These are phyloP conservation scores for Silene noctiflora DNA, from an alignment of 179 eudicot genomes.

Conservation along the genomic window DNA sequence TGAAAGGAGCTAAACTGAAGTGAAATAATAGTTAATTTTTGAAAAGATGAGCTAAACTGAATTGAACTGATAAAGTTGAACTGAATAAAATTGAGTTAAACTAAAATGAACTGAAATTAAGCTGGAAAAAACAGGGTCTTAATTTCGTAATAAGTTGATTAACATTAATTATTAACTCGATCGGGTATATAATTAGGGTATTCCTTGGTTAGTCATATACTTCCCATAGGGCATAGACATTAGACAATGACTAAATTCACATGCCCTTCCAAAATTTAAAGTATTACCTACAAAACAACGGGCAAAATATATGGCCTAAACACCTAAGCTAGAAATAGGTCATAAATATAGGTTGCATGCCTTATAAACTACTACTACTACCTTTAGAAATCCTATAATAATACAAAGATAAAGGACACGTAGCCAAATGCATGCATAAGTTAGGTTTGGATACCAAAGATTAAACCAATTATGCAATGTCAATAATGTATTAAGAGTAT, in stretches of 20 bases:
- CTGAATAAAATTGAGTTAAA: too few species aligned
- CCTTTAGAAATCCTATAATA: not conserved
- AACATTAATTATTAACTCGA: not conserved
- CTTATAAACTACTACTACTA: not conserved
- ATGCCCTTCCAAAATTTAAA: not conserved
- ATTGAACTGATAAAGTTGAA: too few species aligned
- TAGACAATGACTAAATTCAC: slow-evolving; percentile 14
- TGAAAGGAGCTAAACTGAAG: too few species aligned
- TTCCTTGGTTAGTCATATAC: not conserved
- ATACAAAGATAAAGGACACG: not conserved
- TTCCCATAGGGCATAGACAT: not conserved
- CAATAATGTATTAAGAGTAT: not conserved
- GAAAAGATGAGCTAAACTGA: too few species aligned
- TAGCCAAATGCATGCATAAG: not conserved
- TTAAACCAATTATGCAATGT: not conserved
- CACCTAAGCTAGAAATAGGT: not conserved
- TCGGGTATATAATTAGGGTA: not conserved
- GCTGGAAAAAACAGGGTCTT: too few species aligned
- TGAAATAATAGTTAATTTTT: too few species aligned
- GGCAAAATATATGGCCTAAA: not conserved
- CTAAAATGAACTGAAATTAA: too few species aligned
- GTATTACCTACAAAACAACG: not conserved
- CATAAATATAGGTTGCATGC: slow-evolving; percentile 18
- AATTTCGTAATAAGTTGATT: not conserved
- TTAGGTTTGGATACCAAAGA: not conserved